Evolutionary conservation across 345 rosid species (phyloP).

Genomic region (Triadica sebifera): DNA sequence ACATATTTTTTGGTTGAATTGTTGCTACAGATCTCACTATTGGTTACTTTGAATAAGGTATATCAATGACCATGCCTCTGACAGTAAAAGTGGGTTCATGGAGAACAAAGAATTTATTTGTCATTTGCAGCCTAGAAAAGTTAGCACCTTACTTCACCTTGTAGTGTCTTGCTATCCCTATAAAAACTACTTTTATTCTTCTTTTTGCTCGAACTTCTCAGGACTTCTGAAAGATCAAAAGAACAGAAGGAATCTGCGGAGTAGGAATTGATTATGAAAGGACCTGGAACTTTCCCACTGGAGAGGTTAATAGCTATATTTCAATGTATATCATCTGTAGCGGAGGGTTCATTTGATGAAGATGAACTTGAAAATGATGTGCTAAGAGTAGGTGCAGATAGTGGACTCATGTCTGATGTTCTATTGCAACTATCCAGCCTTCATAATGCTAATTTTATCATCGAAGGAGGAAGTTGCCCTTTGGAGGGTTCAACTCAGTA

Average conservation of each 20-base stretch:
- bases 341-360: constrained; percentile 45
- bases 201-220: constrained; percentile 19
- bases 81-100: neutral
- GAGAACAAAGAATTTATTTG: too few relatives aligned
- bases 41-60: neutral
- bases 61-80: neutral
- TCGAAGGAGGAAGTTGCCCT: constrained; percentile 78
- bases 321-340: constrained; percentile 73
- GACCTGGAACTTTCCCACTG: constrained; percentile 85
- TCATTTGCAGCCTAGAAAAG: neutral
- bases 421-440: constrained; percentile 77
- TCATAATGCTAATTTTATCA: constrained; percentile 72
- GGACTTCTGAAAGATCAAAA: constrained; percentile 67
- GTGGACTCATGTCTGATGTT: constrained; percentile 58
- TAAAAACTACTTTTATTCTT: neutral
- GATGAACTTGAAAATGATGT: constrained; percentile 45
- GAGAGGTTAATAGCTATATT: constrained; percentile 85
- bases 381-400: constrained; percentile 32
- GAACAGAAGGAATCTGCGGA: constrained; percentile 77
- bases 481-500: constrained; percentile 79
- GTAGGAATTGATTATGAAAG: constrained; percentile 74
- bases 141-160: neutral
- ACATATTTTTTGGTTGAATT: neutral
- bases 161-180: neutral
- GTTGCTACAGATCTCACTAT: neutral